A percentile compares a stretch with the other conserved stretches of the same genome.
Conservation (phyloP, 2,329 filamentous ascomycete genomes). For the Penicillium decumbens region DNA sequence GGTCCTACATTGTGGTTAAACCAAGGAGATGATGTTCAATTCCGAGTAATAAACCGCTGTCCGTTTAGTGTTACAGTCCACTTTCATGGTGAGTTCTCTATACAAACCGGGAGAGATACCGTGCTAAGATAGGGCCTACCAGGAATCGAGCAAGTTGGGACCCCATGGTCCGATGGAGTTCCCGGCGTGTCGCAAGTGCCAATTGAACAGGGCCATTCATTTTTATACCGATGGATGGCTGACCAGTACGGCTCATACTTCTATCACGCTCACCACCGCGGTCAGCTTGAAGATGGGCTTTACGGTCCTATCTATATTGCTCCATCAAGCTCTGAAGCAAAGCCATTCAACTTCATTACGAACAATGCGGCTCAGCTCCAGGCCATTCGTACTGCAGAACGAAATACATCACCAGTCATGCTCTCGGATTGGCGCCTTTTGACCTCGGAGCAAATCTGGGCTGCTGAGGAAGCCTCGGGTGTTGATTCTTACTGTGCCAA, state of each 20-base stretch:
- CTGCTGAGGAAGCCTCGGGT: constrained; percentile 27
- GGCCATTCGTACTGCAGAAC: constrained; percentile 50
- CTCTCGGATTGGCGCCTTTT: constrained; percentile 56
- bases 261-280: constrained; percentile 56
- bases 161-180: constrained; percentile 59
- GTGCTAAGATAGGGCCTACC: neutral
- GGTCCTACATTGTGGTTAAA: constrained; percentile 26
- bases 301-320: constrained; percentile 54
- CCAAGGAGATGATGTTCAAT: constrained; percentile 28
- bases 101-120: neutral
- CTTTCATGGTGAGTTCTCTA: constrained; percentile 25
- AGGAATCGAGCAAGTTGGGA: constrained; percentile 43
- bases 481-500: constrained; percentile 54
- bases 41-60: constrained; percentile 27
- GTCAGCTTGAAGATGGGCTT: constrained; percentile 58
- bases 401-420: constrained; percentile 46
- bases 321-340: constrained; percentile 22
- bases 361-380: constrained; percentile 31
- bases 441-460: constrained; percentile 46
- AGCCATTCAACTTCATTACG: constrained; percentile 28
- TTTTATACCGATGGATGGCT: constrained; percentile 54
- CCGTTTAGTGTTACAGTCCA: constrained; percentile 31
- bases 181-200: constrained; percentile 53
- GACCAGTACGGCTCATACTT: constrained; percentile 56
- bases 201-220: constrained; percentile 49